Evolutionary conservation across 495 filamentous ascomycete genomes (phyloP), one percentile per base, ranked within the genome.

Genomic region (Podospora pseudoanserina): DNA sequence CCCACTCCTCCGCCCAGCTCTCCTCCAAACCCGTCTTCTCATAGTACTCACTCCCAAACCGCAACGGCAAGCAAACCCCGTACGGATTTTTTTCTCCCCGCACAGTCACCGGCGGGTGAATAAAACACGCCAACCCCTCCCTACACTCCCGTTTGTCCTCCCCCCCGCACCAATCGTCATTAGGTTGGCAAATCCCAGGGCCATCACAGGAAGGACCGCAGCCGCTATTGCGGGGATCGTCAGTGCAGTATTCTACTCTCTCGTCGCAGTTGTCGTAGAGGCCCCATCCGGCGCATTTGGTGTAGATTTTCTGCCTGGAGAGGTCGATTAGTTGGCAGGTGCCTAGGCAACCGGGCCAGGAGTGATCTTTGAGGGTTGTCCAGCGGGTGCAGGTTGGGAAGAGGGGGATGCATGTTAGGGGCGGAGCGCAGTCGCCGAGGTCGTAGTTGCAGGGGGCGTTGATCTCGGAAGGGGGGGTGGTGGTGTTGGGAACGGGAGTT

Each of bases 151-250:
- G 39, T 28, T 19, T 19, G 11, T 28, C 34, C 30, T 63, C 57
- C 28, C 61, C 56, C 5, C 62, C 67, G 56, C 70, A 70, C 3
- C 39, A n/a, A 7, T 72, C 70, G 11, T n/a, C 23, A n/a, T 28
- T 58, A 19, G 62, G 67, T 44, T 30, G 30, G 39, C 70, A 72
- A 19, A 72, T 70, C 5, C 70, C 70, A 27, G 49, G 9, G 15
- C 53, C 67, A 34, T 70, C 70, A 32, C 70, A 72, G 11, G 67
- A 30, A 1, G 70, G 70, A 5, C 70, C 70, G 62, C 70, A 72
- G 27, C 44, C 60, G 20, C 4, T 19, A 9, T 54, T 19, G 18
- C 67, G 3, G 60, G 70, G 70, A 19, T 72, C 70, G 13, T 61
- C 58, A n/a, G 58, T 27, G 58, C 70, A 72, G 2, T 16, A 13